Evolutionary conservation across 1,139 yeast genomes (phyloP), one percentile per base, ranked within the genome.

Genomic region (Blastobotrys illinoisensis): DNA sequence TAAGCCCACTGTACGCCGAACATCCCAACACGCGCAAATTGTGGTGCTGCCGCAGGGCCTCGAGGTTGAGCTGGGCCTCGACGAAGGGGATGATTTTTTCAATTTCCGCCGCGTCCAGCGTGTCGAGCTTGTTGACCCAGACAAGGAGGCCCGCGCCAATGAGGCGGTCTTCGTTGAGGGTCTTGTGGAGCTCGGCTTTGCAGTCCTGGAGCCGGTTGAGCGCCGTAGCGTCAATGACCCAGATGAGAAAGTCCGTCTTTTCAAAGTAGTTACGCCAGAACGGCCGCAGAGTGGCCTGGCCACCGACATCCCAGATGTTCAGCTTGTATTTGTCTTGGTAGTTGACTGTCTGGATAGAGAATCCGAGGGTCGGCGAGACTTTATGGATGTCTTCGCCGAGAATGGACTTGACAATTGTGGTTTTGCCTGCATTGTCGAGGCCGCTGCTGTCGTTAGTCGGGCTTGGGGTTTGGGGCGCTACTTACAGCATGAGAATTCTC

Each of bases 261-360:
- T 90, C 97, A 66, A 87, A 90, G 71, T 90, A 89, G 71, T 90
- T 90, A 56, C 88, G 82, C 97, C 97, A 89, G 68, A 89, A 89
- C 19, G 88, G 82, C 49, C 97, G 76, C 50, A 89, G 72, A 16
- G 88, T 79, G 13, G 79, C 74, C 67, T 90, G 97, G 0, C 97
- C 97, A 1, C 97, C 97, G 9, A 90, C 83, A 66, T 89, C 97
- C 97, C 73, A 83, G 68, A 72, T 63, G 49, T 74, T 73, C 44
- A 75, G 61, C 46, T 68, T 71, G 74, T 79, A 71, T 68, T 80
- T 66, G 13, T 55, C 59, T n/a, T 32, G 40, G 49, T 65, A 60
- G 18, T 63, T 62, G 3, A 85, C 73, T 1, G 88, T 82, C 36
- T 70, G 75, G 65, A 77, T 86, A 68, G 75, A 85, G 72, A 79